Conservation (phyloP, 176 grass and related monocot species). For the Aegilops speltoides region DNA sequence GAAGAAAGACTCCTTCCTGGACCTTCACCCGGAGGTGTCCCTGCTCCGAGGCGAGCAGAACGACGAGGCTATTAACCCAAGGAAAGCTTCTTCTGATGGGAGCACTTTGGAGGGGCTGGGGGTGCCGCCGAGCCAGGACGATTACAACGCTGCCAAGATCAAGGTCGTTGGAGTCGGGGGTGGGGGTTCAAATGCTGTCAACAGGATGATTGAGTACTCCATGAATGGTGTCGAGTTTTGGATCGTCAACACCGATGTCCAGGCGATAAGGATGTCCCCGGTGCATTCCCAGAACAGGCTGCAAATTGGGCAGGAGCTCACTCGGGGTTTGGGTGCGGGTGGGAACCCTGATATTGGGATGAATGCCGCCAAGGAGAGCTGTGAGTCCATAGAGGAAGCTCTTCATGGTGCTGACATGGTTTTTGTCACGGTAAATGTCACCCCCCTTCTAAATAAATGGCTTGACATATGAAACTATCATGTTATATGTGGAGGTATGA, state of each 20-base stretch:
- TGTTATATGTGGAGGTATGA: background rate
- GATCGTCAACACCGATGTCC: constrained; percentile 88
- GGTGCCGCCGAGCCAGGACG: constrained; percentile 1
- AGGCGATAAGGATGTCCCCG: constrained; percentile 77
- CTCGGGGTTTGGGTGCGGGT: constrained; percentile 70
- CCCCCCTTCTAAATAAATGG: background rate
- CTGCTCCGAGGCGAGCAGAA: constrained; percentile 58
- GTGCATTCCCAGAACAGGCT: constrained; percentile 65
- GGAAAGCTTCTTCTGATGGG: constrained; percentile 9
- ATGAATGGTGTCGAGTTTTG: constrained; percentile 95
- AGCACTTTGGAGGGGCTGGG: constrained; percentile 43
- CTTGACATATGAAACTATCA: constrained; percentile 16
- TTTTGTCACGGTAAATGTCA: constrained; percentile 73
- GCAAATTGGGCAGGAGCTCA: constrained; percentile 87
- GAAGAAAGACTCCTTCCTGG: constrained; percentile 69
- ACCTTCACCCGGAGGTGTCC: constrained; percentile 81
- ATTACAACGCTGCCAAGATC: constrained; percentile 78
- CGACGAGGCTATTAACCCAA: constrained; percentile 20
- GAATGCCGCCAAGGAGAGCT: constrained; percentile 83
- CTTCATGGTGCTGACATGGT: constrained; percentile 76
- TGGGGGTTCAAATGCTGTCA: constrained; percentile 85
- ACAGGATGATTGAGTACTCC: constrained; percentile 76
- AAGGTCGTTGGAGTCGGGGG: constrained; percentile 85
- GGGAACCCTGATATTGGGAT: constrained; percentile 91
- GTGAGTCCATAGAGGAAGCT: constrained; percentile 71